phyloP scores from a whole-genome alignment of 2,329 filamentous ascomycete genomes.

The Rhytidhysteron rufulum region DNA sequence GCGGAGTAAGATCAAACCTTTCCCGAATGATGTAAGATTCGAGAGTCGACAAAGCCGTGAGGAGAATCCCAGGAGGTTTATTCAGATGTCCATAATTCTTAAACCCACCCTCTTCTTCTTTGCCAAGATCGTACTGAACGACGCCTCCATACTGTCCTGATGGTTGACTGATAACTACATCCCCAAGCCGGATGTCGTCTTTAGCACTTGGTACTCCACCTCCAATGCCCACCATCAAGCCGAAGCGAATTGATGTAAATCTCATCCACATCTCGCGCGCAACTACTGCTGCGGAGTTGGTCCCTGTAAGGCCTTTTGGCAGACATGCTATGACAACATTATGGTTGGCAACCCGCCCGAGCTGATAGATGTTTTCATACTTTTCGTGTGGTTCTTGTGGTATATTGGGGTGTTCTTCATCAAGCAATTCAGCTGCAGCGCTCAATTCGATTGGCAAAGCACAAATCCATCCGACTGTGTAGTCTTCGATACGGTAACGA shows the following conservation, averaged over 20 bases:
- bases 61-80: slow-evolving; percentile 3
- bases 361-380: slow-evolving; percentile 7
- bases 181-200: slow-evolving; percentile 21
- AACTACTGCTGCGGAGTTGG: slow-evolving; percentile 14
- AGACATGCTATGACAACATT: slow-evolving; percentile 22
- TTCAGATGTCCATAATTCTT: slow-evolving; percentile 14
- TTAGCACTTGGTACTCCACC: slow-evolving; percentile 15
- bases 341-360: slow-evolving; percentile 16
- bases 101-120: slow-evolving; percentile 6
- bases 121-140: slow-evolving; percentile 20
- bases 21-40: not conserved
- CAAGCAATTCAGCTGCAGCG: slow-evolving; percentile 22
- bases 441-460: slow-evolving; percentile 26
- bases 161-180: slow-evolving; percentile 22
- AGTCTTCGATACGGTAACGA: too few species aligned
- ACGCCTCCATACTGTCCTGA: slow-evolving; percentile 13
- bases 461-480: slow-evolving; percentile 29
- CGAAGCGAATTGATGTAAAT: slow-evolving; percentile 19
- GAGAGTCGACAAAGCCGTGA: not conserved
- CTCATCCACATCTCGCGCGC: slow-evolving; percentile 19
- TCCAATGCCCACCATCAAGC: slow-evolving; percentile 19
- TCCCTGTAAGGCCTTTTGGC: slow-evolving; percentile 14
- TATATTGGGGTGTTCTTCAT: slow-evolving; percentile 16
- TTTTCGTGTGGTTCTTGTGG: slow-evolving; percentile 1
- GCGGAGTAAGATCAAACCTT: not conserved